These are phyloP conservation scores for Fraxinus ornus DNA, from an alignment of 305 asterid species.

Conservation along the genomic window DNA sequence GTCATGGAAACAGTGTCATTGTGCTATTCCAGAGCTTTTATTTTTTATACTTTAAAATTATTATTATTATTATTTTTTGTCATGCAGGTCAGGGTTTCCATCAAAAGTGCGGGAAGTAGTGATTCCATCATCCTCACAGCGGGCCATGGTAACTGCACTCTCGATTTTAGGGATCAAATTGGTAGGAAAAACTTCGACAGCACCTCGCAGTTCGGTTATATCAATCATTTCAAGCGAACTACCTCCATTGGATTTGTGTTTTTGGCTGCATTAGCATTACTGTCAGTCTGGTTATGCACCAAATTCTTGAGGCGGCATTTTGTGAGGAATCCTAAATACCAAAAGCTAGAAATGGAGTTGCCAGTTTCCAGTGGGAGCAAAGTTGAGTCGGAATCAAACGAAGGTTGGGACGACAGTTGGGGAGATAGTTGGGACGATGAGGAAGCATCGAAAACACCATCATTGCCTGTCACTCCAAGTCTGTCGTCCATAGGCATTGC, in stretches of 20 bases:
- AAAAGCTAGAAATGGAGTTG: conserved; percentile 67
- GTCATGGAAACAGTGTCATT: neutral
- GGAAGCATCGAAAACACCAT: conserved; percentile 61
- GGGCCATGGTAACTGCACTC: conserved; percentile 58
- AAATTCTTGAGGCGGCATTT: conserved; percentile 38
- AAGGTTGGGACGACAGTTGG: conserved; percentile 84
- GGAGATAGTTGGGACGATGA: conserved; percentile 86
- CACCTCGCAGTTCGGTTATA: conserved; percentile 30
- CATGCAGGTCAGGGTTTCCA: conserved; percentile 64
- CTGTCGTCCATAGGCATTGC: conserved; percentile 53
- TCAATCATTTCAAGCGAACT: conserved; percentile 28
- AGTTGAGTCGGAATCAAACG: conserved; percentile 35
- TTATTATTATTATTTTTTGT: neutral
- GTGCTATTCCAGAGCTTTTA: neutral
- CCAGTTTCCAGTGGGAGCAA: conserved; percentile 61
- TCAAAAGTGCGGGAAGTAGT: conserved; percentile 39
- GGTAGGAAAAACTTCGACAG: conserved; percentile 34
- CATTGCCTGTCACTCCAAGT: conserved; percentile 63
- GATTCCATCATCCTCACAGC: conserved; percentile 47
- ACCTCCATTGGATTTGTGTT: conserved; percentile 36
- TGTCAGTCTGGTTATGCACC: conserved; percentile 40
- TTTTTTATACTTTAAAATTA: neutral
- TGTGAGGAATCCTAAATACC: conserved; percentile 45
- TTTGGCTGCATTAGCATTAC: conserved; percentile 36
- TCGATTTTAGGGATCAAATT: conserved; percentile 53